phyloP scores from a whole-genome alignment of 805 yeast genomes.

The Candida silvatica region DNA sequence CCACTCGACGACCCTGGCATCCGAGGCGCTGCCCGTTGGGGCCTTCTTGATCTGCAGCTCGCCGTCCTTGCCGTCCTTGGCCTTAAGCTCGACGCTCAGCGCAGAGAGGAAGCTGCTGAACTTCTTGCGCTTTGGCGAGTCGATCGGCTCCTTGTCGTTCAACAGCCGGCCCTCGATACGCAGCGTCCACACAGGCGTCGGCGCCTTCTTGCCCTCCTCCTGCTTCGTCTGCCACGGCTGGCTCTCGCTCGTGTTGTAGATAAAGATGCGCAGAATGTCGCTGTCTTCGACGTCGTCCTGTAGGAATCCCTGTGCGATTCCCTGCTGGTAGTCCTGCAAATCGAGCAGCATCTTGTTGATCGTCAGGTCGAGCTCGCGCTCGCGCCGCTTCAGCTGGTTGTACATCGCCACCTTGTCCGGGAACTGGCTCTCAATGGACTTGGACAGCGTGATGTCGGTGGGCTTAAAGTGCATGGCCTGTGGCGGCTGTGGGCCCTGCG shows the following conservation, averaged over 20 bases:
- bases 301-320: slow-evolving; percentile 33
- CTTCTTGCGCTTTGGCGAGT: slow-evolving; percentile 42
- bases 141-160: slow-evolving; percentile 34
- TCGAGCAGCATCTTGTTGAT: slow-evolving; percentile 80
- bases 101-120: slow-evolving; percentile 79
- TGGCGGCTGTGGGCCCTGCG: slow-evolving; percentile 15
- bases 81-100: slow-evolving; percentile 65
- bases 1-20: slow-evolving; percentile 71
- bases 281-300: slow-evolving; percentile 36
- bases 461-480: slow-evolving; percentile 26
- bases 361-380: slow-evolving; percentile 69
- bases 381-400: slow-evolving; percentile 70
- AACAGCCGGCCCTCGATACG: slow-evolving; percentile 81
- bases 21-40: slow-evolving; percentile 18
- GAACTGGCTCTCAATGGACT: slow-evolving; percentile 20
- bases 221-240: slow-evolving; percentile 73
- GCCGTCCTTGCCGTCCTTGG: slow-evolving; percentile 18
- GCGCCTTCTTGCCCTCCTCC: slow-evolving; percentile 5
- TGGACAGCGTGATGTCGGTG: slow-evolving; percentile 26
- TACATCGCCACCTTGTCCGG: slow-evolving; percentile 54
- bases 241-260: slow-evolving; percentile 74
- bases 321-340: slow-evolving; percentile 58
- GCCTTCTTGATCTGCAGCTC: slow-evolving; percentile 12
- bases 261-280: slow-evolving; percentile 65
- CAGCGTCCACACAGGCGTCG: slow-evolving; percentile 63